Percentiles rank a stretch among this genome's conserved stretches.
Conservation (phyloP, 768 basidiomycete genomes). For the Kwoniella shandongensis region DNA sequence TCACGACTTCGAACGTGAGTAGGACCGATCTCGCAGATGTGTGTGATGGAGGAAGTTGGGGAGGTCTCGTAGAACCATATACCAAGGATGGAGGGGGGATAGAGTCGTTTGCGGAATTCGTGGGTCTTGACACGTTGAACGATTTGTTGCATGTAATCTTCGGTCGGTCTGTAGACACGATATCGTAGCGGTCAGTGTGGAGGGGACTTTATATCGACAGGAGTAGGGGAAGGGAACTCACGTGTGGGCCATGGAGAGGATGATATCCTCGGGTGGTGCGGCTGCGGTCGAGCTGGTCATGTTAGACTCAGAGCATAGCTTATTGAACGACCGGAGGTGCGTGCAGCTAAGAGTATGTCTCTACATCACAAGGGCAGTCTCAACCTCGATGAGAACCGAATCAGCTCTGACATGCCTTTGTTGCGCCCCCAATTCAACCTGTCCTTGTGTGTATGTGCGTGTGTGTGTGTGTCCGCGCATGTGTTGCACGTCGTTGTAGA, state of each 20-base stretch:
- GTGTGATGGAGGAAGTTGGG: constrained; percentile 18
- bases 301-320: no score
- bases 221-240: constrained; percentile 7
- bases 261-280: no score
- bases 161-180: constrained; percentile 10
- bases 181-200: not conserved
- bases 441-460: no score
- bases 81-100: constrained; percentile 18
- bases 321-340: no score
- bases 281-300: no score
- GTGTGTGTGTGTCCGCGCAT: no score
- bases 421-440: no score
- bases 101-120: constrained; percentile 26
- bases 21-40: constrained; percentile 24
- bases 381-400: no score
- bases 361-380: no score
- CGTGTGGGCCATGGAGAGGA: constrained; percentile 22
- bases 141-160: constrained; percentile 29
- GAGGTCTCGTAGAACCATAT: constrained; percentile 34
- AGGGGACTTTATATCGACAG: not conserved
- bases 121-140: constrained; percentile 19
- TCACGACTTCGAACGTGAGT: constrained; percentile 1
- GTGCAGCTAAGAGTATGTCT: no score
- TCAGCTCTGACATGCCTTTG: no score
- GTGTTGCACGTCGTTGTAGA: no score